These are phyloP conservation scores for Cryoendolithus antarcticus DNA, from an alignment of 2,329 filamentous ascomycete genomes.

Conservation along the genomic window DNA sequence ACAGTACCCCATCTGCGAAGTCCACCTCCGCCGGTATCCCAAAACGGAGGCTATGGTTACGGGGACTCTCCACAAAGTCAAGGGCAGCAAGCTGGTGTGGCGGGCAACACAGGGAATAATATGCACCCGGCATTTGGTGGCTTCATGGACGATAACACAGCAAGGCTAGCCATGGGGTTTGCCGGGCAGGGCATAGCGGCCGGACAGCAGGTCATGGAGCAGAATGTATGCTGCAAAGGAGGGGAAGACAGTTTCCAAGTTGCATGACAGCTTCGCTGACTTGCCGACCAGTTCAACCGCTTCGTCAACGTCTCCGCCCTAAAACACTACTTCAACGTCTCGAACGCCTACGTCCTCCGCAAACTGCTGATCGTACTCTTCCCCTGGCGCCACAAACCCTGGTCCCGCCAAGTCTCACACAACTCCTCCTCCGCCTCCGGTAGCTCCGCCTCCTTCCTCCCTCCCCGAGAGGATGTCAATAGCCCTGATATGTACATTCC, in stretches of 20 bases:
- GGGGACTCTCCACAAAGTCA: slow-evolving; percentile 47
- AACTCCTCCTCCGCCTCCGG: slow-evolving; percentile 46
- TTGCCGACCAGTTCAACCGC: slow-evolving; percentile 47
- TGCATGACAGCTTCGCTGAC: no score
- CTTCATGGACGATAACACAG: slow-evolving; percentile 91
- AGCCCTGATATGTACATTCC: slow-evolving; percentile 99
- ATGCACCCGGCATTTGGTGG: slow-evolving; percentile 60
- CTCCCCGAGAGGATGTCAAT: slow-evolving; percentile 90
- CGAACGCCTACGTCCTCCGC: slow-evolving; percentile 88
- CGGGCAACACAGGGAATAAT: slow-evolving; percentile 17
- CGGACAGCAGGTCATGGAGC: slow-evolving; percentile 87
- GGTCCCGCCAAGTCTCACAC: slow-evolving; percentile 77
- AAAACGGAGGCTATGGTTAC: slow-evolving; percentile 52
- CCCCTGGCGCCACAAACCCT: slow-evolving; percentile 94
- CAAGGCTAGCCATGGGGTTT: slow-evolving; percentile 89
- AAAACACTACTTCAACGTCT: slow-evolving; percentile 99
- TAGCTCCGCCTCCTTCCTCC: slow-evolving; percentile 57
- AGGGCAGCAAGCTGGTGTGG: slow-evolving; percentile 13
- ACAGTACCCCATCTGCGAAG: slow-evolving; percentile 94
- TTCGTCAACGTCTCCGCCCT: slow-evolving; percentile 87
- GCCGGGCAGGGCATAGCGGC: slow-evolving; percentile 63
- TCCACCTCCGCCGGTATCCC: slow-evolving; percentile 65
- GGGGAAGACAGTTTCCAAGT: no score
- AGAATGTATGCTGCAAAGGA: slow-evolving; percentile 58
- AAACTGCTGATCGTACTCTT: slow-evolving; percentile 91